Percentiles rank a stretch among this genome's conserved stretches.
phyloP scores from a whole-genome alignment of 2,329 filamentous ascomycete species.

The Diaporthe sp. region DNA sequence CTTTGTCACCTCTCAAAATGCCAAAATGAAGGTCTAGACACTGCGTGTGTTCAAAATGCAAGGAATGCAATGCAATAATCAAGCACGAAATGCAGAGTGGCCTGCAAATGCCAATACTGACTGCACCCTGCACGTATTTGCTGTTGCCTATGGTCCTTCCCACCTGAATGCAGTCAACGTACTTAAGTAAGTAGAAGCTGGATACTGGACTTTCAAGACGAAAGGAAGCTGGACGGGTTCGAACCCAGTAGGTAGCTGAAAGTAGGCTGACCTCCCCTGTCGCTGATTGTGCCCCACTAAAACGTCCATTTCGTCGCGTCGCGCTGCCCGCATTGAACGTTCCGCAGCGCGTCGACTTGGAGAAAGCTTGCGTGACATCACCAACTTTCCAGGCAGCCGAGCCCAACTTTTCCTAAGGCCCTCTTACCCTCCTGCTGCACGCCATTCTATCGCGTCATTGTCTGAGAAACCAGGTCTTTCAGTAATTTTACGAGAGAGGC shows the following conservation, averaged over 20 bases:
- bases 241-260: background rate
- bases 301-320: constrained; percentile 27
- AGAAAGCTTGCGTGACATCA: constrained; percentile 43
- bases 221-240: background rate
- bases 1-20: background rate
- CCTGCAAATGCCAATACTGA: background rate
- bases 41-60: background rate
- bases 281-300: constrained; percentile 11
- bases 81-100: background rate
- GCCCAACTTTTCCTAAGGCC: background rate
- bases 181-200: background rate
- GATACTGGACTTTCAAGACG: background rate
- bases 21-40: too few species aligned
- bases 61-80: background rate
- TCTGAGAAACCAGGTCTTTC: background rate
- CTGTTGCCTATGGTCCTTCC: background rate
- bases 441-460: background rate
- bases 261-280: background rate
- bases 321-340: constrained; percentile 31
- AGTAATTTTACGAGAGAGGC: background rate
- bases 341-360: constrained; percentile 37
- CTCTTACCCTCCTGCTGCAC: background rate
- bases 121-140: background rate
- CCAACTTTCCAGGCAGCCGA: constrained; percentile 28
- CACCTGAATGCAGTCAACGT: background rate